Evolutionary conservation across 352 stramenopile genomes (phyloP).

Genomic region (Saprolegnia diclina): DNA sequence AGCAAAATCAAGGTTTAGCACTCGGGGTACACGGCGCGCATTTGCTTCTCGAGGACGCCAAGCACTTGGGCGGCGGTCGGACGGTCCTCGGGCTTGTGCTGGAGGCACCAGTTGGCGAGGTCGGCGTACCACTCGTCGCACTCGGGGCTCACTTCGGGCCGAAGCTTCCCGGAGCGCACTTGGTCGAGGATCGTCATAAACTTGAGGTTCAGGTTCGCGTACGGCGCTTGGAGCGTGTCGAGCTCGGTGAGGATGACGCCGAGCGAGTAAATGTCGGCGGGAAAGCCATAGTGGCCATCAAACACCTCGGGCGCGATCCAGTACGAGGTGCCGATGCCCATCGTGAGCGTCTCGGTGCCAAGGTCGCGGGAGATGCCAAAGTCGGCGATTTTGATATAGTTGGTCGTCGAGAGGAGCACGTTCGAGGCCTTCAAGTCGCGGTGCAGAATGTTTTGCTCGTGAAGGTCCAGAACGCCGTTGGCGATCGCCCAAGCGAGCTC

Average conservation of each 20-base stretch:
- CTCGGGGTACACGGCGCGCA: background rate
- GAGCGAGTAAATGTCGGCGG: slow-evolving; percentile 21
- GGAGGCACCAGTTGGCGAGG: background rate
- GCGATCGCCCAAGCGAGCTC: slow-evolving; percentile 4
- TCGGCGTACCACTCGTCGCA: background rate
- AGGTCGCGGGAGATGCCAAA: slow-evolving; percentile 8
- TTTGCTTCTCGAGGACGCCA: background rate
- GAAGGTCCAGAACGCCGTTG: background rate
- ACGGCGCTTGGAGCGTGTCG: slow-evolving; percentile 14
- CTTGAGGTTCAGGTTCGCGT: background rate
- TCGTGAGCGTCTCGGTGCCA: background rate
- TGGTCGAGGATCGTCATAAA: background rate
- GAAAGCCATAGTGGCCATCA: background rate
- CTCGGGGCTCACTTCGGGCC: background rate
- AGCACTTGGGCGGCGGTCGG: background rate
- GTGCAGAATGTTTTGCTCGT: background rate
- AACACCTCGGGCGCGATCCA: slow-evolving; percentile 23
- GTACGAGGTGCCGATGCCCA: background rate
- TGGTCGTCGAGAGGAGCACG: background rate
- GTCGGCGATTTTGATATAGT: slow-evolving; percentile 23
- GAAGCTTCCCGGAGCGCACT: background rate
- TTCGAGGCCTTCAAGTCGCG: background rate
- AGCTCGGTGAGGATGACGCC: slow-evolving; percentile 19
- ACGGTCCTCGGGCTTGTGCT: background rate
- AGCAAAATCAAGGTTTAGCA: too few relatives aligned